These are phyloP conservation scores for Amborella trichopoda DNA, from an alignment of 164 flowering plant species.

Conservation along the genomic window DNA sequence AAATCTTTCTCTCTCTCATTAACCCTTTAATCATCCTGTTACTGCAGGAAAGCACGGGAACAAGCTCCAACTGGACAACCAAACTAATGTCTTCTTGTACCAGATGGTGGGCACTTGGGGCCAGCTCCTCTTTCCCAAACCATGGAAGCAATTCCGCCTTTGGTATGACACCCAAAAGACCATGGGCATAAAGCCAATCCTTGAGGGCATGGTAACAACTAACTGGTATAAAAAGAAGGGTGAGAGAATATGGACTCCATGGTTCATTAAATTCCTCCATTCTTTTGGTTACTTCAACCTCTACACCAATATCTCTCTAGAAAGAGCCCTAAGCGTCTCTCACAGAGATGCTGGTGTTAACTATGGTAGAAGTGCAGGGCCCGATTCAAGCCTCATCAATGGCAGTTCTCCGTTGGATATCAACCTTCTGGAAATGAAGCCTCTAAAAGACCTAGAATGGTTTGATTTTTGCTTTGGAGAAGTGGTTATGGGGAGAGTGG, in stretches of 20 bases:
- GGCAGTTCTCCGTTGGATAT: conserved; percentile 35
- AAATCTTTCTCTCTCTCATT: not conserved
- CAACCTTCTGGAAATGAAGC: conserved; percentile 36
- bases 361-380: conserved; percentile 89
- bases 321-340: conserved; percentile 79
- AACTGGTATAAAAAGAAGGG: conserved; percentile 97
- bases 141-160: conserved; percentile 96
- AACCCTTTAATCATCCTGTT: not conserved
- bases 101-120: conserved; percentile 99
- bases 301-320: conserved; percentile 63
- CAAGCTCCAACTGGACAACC: conserved; percentile 55
- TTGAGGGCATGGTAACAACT: conserved; percentile 91
- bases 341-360: conserved; percentile 95
- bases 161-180: conserved; percentile 90
- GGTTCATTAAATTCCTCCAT: conserved; percentile 94
- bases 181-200: conserved; percentile 63
- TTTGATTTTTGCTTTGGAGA: conserved; percentile 88
- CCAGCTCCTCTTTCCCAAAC: conserved; percentile 92
- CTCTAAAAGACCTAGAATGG: conserved; percentile 63
- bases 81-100: conserved; percentile 61
- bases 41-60: conserved; percentile 86
- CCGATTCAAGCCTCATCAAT: conserved; percentile 71
- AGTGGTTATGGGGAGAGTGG: conserved; percentile 51
- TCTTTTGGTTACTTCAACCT: conserved; percentile 78
- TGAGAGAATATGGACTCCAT: conserved; percentile 96